Percentiles rank a stretch among this genome's conserved stretches.
phyloP scores from a whole-genome alignment of 2,329 filamentous ascomycete genomes.

The Zasmidium cellare region DNA sequence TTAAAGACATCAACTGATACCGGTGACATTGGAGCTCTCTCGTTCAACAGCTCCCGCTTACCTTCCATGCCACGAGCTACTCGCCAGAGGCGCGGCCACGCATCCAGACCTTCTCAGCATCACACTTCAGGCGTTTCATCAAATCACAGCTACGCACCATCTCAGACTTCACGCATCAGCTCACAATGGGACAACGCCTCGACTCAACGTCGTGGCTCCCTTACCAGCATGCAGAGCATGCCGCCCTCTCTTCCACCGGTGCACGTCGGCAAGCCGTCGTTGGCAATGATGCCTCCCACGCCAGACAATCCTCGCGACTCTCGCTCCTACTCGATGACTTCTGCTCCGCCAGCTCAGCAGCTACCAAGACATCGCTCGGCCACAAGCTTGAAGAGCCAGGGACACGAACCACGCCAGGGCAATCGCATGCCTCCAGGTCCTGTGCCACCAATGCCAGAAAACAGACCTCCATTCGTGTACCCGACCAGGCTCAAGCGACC shows the following conservation, averaged over 20 bases:
- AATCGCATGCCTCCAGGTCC: slow-evolving; percentile 32
- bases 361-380: slow-evolving; percentile 46
- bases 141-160: slow-evolving; percentile 38
- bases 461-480: slow-evolving; percentile 43
- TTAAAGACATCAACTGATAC: slow-evolving; percentile 52
- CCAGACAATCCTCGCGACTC: slow-evolving; percentile 36
- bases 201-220: slow-evolving; percentile 39
- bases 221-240: slow-evolving; percentile 44
- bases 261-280: slow-evolving; percentile 20
- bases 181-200: slow-evolving; percentile 43
- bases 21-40: slow-evolving; percentile 45
- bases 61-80: slow-evolving; percentile 38
- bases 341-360: slow-evolving; percentile 35
- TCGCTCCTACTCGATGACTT: slow-evolving; percentile 46
- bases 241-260: slow-evolving; percentile 40
- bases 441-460: slow-evolving; percentile 35
- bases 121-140: slow-evolving; percentile 28
- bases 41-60: slow-evolving; percentile 39
- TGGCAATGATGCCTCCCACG: slow-evolving; percentile 23
- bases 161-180: slow-evolving; percentile 42
- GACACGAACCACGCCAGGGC: slow-evolving; percentile 32
- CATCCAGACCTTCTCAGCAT: slow-evolving; percentile 41
- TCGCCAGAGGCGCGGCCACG: slow-evolving; percentile 36
- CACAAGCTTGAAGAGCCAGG: slow-evolving; percentile 46
- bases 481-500: slow-evolving; percentile 44